Conservation (phyloP, 306 rosid genomes). For the Quercus gilva region DNA sequence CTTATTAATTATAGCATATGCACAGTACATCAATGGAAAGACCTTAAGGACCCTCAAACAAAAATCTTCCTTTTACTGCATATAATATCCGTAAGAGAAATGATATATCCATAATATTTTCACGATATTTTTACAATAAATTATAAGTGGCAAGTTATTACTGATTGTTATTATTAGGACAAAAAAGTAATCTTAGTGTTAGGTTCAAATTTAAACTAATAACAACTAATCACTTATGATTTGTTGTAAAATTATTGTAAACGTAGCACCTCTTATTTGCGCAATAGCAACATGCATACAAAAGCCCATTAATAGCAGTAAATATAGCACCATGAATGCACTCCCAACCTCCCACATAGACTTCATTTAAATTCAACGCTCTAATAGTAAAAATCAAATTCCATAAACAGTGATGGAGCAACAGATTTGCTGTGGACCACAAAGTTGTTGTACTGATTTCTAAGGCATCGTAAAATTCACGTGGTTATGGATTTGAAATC, state of each 20-base stretch:
- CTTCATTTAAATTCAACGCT: neutral
- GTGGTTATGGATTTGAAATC: too few species aligned
- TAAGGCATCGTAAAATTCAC: too few species aligned
- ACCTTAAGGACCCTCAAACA: neutral
- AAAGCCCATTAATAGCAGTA: neutral
- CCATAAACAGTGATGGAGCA: neutral
- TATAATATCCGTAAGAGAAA: neutral
- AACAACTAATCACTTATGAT: too few species aligned
- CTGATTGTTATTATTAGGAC: too few species aligned
- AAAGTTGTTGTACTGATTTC: too few species aligned
- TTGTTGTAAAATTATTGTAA: too few species aligned
- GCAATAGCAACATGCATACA: neutral
- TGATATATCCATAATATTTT: too few species aligned
- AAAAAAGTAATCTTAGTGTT: too few species aligned
- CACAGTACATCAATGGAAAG: neutral
- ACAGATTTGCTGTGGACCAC: too few species aligned
- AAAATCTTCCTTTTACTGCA: constrained; percentile 18
- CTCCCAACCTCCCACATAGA: neutral
- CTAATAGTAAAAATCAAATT: constrained; percentile 1
- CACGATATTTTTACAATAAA: too few species aligned
- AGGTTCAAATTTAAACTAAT: too few species aligned
- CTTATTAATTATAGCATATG: neutral
- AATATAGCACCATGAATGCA: neutral
- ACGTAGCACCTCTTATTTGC: neutral
- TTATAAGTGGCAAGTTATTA: too few species aligned